Evolutionary conservation across 2,329 filamentous ascomycete genomes (phyloP), one percentile per base, ranked within the genome.

Genomic region (Colletotrichum eleusines): DNA sequence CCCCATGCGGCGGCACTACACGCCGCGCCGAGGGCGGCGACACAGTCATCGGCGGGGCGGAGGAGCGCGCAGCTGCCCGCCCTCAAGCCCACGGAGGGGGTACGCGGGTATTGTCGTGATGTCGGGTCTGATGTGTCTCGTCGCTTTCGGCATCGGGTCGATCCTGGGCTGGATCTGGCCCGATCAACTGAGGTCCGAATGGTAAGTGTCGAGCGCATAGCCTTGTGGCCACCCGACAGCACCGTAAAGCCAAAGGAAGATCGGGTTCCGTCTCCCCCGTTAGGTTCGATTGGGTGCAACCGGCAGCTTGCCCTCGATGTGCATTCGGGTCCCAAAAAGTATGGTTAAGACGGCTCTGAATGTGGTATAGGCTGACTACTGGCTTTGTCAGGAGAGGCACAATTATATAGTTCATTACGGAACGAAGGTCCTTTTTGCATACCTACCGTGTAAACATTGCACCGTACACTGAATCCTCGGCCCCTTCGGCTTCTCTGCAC

Each of bases 111-210:
- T 18, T 5, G 40, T 70, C n/a, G 28, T 50, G 18, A 59, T 28
- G 53, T 64, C 65, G 20, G 40, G 54, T 0, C 38, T 60, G 5
- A 38, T 59, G 18, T 69, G 69, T 4, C 18, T 71, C 1, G 53
- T 44, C 23, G 54, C 59, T 2, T 71, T 71, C 46, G 65, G n/a
- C 9, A 26, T 71, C 7, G 64, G 58, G 28, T 58, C 57, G 2
- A 16, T 71, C 50, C 54, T 71, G 9, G 69, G 65, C 28, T 69
- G 64, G 64, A 69, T 70, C 20, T 71, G 58, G 65, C 64, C 69
- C 1, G 65, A 71, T 16, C 65, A 53, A 26, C 51, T 69, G 44
- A 68, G 59, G 31, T 53, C 51, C 1, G 54, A 68, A 1, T 40
- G 38, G 51, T 71, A 48, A 26, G n/a, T n/a, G n/a, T n/a, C 40